Base-by-base conservation (phyloP, 176 grass and related monocot genomes). In the Aegilops tauschii region DNA sequence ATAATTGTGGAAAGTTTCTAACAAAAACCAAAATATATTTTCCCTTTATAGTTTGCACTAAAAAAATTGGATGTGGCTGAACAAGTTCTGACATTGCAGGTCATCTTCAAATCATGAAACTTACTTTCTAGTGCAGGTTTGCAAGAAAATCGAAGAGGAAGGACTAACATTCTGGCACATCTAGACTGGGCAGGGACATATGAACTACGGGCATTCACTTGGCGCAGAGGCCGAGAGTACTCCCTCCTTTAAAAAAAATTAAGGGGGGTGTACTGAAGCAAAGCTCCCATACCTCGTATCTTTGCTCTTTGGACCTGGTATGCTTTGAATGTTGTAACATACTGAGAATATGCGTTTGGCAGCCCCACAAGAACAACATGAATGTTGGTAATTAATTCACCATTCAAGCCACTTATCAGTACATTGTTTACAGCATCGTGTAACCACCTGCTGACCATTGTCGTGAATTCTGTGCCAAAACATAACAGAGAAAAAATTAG, bases 221-320 rank as follows among this genome's bases (percentile, higher is more conserved):
- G 44, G 12, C 12, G 44, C 44, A 45, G 45, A 49, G 45, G 45
- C 45, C 45, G 0, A 13, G 12, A 49, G 45, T 49, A 49, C 45
- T 49, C 4, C 45, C 3, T 47, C 11, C 23, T 25, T 25, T 25
- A 47, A 47, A 47, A 45, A 44, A 9, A 44, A 44, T 11, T 3
- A 4, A 12, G 11, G 45, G 45, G 45, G 45, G 12, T 9, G 9
- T 10, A 42, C 39, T 2, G 10, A 42, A 42, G 39, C 39, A 42
- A 42, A 42, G 39, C 39, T 10, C 39, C 36, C 85, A 66, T 54
- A 97, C 96, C 96, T 96, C 93, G 20, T 96, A 98, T 94, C 93
- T 92, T 87, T 95, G 96, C 96, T 94, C 93, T 92, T 87, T 95
- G 96, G 79, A 98, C 94, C 88, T 92, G n/a, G 47, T 98, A 98